Base-by-base conservation (phyloP, 2,329 filamentous ascomycete species). In the Fusarium camptoceras region DNA sequence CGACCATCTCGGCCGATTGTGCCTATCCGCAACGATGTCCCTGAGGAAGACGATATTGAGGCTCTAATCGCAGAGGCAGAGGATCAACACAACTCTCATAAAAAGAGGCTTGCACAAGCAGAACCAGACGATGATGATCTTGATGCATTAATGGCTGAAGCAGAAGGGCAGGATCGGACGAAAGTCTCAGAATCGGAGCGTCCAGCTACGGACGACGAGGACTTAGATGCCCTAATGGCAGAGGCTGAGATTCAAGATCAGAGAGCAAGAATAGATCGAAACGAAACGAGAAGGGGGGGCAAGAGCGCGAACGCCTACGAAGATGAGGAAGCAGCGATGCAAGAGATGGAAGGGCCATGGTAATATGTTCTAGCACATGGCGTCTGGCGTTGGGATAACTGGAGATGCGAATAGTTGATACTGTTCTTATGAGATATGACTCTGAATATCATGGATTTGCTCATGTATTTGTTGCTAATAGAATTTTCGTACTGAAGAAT, bases 261-360 rank as follows among this genome's bases (percentile, higher is more conserved):
- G 12, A 14, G 27, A 41, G 41, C 43, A 10, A 60, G 49, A 24
- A 24, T 48, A 22, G 44, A 42, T 5, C 18, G 22, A 4, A 30
- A 56, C 18, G 30, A 44, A 10, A 27, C 55, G 50, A 63, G 47
- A 30, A 43, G 57, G 39, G 39, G 54, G 47, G 43, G 16, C 8
- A 37, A 47, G 34, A 57, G 15, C 10, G 18, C 30, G n/a, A 77
- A 84, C 37, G 78, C 82, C 25, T 89, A 87, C 76, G 86, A 84
- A 2, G 89, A 90, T 56, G 89, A 91, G 16, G 88, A 91, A 78
- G 90, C 89, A 64, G 89, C 86, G 1, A 90, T 94, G 88, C 88
- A 86, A 39, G 88, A 88, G 68, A 87, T 89, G 85, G 86, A 86
- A 42, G 86, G 83, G 0, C 66, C 87, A 25, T 88, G 84, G 85